Evolutionary conservation across 192 early-diverging fungal species (phyloP).

Genomic region (Backusella tarrabulga): DNA sequence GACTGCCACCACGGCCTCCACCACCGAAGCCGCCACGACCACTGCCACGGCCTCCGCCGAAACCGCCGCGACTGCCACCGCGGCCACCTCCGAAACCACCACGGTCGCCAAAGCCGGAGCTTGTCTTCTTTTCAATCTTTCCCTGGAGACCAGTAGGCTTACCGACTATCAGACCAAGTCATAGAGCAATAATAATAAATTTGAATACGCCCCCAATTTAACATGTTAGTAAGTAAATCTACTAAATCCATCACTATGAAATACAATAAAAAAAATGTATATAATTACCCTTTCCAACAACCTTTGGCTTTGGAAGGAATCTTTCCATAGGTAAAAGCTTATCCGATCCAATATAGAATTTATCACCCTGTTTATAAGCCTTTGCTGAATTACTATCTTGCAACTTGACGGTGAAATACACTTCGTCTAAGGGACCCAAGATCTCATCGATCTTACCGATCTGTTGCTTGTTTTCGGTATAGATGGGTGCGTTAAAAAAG

Average conservation of each 20-base stretch:
- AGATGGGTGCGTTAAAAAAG: constrained; percentile 99
- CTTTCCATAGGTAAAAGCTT: constrained; percentile 93
- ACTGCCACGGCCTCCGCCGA: not conserved
- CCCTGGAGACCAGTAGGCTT: constrained; percentile 57
- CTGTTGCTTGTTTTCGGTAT: constrained; percentile 94
- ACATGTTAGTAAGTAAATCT: not conserved
- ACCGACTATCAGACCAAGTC: constrained; percentile 22
- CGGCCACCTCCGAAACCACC: constrained; percentile 11
- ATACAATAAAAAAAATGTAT: not conserved
- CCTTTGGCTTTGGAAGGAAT: constrained; percentile 93
- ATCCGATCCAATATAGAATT: constrained; percentile 90
- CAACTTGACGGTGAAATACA: constrained; percentile 96
- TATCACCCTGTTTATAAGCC: constrained; percentile 88
- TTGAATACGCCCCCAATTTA: too few species aligned
- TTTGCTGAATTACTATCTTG: constrained; percentile 85
- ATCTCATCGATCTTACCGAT: constrained; percentile 99
- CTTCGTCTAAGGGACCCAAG: constrained; percentile 95
- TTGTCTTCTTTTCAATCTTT: constrained; percentile 59
- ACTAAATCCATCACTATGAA: not conserved
- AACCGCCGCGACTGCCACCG: constrained; percentile 16
- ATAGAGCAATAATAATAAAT: not conserved
- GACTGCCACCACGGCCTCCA: not conserved
- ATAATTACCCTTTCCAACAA: constrained; percentile 56
- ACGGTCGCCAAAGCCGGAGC: constrained; percentile 28
- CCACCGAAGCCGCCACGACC: constrained; percentile 36